Base-by-base conservation (phyloP, 306 rosid genomes). In the Fragaria iinumae region DNA sequence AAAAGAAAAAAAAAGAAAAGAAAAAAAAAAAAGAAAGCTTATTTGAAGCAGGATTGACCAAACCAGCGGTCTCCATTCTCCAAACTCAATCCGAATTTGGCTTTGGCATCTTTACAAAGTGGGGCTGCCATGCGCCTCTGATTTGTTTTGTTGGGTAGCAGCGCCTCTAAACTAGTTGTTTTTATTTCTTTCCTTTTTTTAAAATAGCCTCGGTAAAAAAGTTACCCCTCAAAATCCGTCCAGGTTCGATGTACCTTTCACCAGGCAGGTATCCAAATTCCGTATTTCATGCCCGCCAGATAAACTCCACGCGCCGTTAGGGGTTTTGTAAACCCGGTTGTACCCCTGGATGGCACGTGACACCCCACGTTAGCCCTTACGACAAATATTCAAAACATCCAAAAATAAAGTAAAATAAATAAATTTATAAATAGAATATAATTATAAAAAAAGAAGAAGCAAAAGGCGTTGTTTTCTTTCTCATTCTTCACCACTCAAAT, bases 311-410 rank as follows among this genome's bases (percentile, higher is more conserved):
- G 80, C 71, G 65, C 36, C 50, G 67, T 72, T 17, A 0, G 23
- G 3, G 41, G 9, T 48, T 57, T 5, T 1, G 2, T 32, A 18
- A 66, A 8, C 44, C 17, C 44, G 1, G 47, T 8, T 43, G 34
- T 1, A 55, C 79, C 21, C 67, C 83, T 81, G 88, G 66, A 18
- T 8, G 55, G 79, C 91, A 85, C 89, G 86, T 82, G 91, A 76
- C 53, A 11, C 44, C 55, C 68, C 57, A 68, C 60, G 34, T 45
- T 47, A 47, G 43, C 44, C 1, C 11, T 0, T 23, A 71, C 34
- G 71, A 48, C 55, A 38, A 55, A 53, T 3, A n/a, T 39, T 53
- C 1, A 13, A n/a, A 38, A 55, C 36, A 32, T 32, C 12, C 4
- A 69, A 44, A 44, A 44, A 50, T 0, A 50, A 29, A 71, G 47